Evolutionary conservation across 768 basidiomycete genomes (phyloP).

Genomic region (Amanita fuliginea): DNA sequence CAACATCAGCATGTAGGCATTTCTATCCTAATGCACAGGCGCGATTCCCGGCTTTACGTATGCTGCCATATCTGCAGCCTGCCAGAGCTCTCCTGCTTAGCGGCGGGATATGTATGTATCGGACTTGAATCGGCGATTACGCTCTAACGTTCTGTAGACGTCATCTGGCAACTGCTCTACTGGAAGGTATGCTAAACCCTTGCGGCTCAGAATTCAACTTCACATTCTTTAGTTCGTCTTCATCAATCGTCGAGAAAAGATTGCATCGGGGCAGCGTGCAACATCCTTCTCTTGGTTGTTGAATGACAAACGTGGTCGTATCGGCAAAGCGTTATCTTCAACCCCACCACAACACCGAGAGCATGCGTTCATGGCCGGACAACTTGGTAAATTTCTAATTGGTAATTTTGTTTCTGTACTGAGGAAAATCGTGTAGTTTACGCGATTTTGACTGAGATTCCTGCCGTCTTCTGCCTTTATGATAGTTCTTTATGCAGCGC

Average conservation of each 20-base stretch:
- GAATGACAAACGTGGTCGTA: conserved; percentile 77
- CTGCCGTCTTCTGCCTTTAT: conserved; percentile 77
- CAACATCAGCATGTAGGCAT: conserved; percentile 41
- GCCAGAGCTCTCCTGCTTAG: conserved; percentile 66
- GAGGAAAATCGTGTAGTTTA: conserved; percentile 49
- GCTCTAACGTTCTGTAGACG: conserved; percentile 38
- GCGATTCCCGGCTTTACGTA: conserved; percentile 77
- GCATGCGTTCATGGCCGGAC: conserved; percentile 72
- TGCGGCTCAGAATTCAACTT: conserved; percentile 3
- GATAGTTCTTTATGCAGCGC: conserved; percentile 71
- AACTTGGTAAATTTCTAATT: conserved; percentile 45
- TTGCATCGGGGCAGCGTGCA: conserved; percentile 82
- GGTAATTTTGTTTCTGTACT: conserved; percentile 1
- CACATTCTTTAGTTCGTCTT: conserved; percentile 60
- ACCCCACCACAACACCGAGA: conserved; percentile 55
- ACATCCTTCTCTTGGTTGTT: conserved; percentile 86
- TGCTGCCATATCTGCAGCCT: conserved; percentile 64
- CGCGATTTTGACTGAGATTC: conserved; percentile 74
- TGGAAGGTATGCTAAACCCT: conserved; percentile 58
- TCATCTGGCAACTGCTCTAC: conserved; percentile 88
- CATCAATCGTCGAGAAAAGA: conserved; percentile 79
- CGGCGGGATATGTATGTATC: conserved; percentile 67
- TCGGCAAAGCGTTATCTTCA: conserved; percentile 59
- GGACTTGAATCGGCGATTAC: neutral
- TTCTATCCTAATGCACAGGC: conserved; percentile 71